phyloP scores from a whole-genome alignment of 202 grass and related monocot genomes.

The Eragrostis tef region DNA sequence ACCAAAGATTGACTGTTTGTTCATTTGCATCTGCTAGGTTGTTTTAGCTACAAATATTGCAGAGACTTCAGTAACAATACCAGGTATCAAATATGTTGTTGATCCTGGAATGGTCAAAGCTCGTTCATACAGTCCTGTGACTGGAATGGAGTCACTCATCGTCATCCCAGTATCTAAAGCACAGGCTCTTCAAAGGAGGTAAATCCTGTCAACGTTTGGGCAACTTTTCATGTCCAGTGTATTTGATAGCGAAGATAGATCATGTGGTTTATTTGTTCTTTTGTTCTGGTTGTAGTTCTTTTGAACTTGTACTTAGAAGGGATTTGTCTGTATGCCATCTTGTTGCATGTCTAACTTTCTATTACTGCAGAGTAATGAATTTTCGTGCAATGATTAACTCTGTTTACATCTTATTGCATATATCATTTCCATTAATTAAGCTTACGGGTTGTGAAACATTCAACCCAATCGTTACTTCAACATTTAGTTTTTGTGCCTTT shows the following conservation, averaged over 20 bases:
- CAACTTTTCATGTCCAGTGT: neutral
- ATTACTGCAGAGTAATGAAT: neutral
- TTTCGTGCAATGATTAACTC: neutral
- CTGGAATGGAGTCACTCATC: constrained; percentile 89
- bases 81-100: constrained; percentile 97
- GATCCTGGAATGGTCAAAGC: constrained; percentile 96
- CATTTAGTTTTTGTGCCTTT: neutral
- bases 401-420: constrained; percentile 14
- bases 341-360: neutral
- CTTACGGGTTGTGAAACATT: neutral
- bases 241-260: neutral
- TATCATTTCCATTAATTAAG: neutral
- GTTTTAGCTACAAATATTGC: constrained; percentile 98
- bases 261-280: neutral
- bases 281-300: neutral
- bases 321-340: neutral
- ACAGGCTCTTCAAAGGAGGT: constrained; percentile 96
- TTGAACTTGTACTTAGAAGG: neutral
- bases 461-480: neutral
- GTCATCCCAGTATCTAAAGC: constrained; percentile 91
- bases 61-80: constrained; percentile 95
- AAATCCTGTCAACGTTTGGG: constrained; percentile 19
- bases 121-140: constrained; percentile 91
- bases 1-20: neutral
- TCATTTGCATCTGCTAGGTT: constrained; percentile 55